phyloP scores from a whole-genome alignment of 257 asterid species.

The Solanum rostratum region DNA sequence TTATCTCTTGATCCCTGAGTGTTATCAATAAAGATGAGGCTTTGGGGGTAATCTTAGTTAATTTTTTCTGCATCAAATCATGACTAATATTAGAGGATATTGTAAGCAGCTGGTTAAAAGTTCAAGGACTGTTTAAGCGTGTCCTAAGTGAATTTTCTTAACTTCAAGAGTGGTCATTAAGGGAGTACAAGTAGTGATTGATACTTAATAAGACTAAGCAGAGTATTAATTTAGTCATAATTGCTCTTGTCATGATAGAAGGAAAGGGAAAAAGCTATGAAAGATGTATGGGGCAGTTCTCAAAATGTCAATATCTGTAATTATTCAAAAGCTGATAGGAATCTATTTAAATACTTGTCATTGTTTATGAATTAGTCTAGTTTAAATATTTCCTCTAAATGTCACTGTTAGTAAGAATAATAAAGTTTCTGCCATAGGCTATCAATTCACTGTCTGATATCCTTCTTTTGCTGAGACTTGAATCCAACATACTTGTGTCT shows the following conservation, averaged over 20 bases:
- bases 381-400: background rate
- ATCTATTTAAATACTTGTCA: background rate
- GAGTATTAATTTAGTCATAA: background rate
- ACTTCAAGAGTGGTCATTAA: background rate
- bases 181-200: background rate
- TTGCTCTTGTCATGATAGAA: background rate
- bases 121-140: background rate
- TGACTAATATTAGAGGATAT: background rate
- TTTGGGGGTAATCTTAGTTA: background rate
- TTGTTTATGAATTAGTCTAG: background rate
- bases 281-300: background rate
- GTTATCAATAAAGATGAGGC: background rate
- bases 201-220: background rate
- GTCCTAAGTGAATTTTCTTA: background rate
- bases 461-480: background rate
- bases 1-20: background rate
- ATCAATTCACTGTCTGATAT: background rate
- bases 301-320: background rate
- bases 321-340: background rate
- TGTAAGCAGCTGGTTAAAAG: background rate
- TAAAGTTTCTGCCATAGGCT: background rate
- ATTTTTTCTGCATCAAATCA: background rate
- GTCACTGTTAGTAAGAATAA: background rate
- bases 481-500: background rate
- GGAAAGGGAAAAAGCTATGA: background rate